Evolutionary conservation across 345 rosid genomes (phyloP).

Genomic region (rapeseed (Brassica napus)): Da-Ae NC_063436.1:22888001-22888500

Average conservation of each 20-base stretch:
- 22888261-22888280: slow-evolving; percentile 54
- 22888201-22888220: slow-evolving; percentile 56
- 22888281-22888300: slow-evolving; percentile 47
- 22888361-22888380: background rate
- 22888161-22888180: slow-evolving; percentile 50
- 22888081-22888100: slow-evolving; percentile 51
- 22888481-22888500: slow-evolving; percentile 53
- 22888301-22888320: slow-evolving; percentile 57
- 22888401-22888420: background rate
- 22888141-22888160: slow-evolving; percentile 50
- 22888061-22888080: slow-evolving; percentile 42
- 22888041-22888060: background rate
- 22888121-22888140: slow-evolving; percentile 44
- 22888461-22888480: slow-evolving; percentile 53
- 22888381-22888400: background rate
- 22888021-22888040: background rate
- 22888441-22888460: slow-evolving; percentile 69
- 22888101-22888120: slow-evolving; percentile 44
- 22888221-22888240: slow-evolving; percentile 55
- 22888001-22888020: background rate
- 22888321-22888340: slow-evolving; percentile 49
- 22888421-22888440: slow-evolving; percentile 40
- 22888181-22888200: slow-evolving; percentile 54
- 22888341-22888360: slow-evolving; percentile 56
- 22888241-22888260: slow-evolving; percentile 60